Base-by-base conservation (phyloP, 192 early-diverging fungal species). In the Funneliformis mosseae region DNA sequence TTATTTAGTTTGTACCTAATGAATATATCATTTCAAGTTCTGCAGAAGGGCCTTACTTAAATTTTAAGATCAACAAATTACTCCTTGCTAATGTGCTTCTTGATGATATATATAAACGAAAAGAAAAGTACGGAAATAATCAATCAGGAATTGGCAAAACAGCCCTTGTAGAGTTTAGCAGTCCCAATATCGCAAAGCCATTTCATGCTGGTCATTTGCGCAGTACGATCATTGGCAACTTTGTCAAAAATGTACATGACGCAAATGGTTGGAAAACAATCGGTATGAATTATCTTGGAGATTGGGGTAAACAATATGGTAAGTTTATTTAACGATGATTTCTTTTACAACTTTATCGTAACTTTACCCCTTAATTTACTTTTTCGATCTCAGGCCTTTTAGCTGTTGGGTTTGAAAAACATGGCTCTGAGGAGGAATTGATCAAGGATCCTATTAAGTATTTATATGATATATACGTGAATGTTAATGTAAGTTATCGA, bases 221-320 rank as follows among this genome's bases (percentile, higher is more conserved):
- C 67, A 94, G 93, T 76, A 99, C 97, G 28, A 99, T 99, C 79
- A 98, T 99, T 80, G 98, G 98, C 83, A 92, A 93, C 83, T 96
- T 97, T 85, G 89, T 99, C 76, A 88, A 87, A 81, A 94, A 97
- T 70, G 89, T 93, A 25, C 89, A 95, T 83, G 84, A 91, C 66
- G 95, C 94, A 45, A 92, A 94, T 77, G 98, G 97, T 11, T 96
- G 93, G 88, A 92, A 95, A n/a, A 92, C 92, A n/a, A 87, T 97
- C 66, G 87, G 91, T 55, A 95, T 98, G 88, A 99, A 99, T 90
- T 97, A 99, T 85, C 88, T 99, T 43, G 98, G 98, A 76, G 97
- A 99, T 85, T 99, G 98, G 98, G 98, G 98, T 77, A 99, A 97
- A 86, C 97, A 99, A 88, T 99, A 96, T 83, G 98, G 93, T 87